Base-by-base conservation (phyloP, 2,329 filamentous ascomycete species). In the Shiraia sp. region DNA sequence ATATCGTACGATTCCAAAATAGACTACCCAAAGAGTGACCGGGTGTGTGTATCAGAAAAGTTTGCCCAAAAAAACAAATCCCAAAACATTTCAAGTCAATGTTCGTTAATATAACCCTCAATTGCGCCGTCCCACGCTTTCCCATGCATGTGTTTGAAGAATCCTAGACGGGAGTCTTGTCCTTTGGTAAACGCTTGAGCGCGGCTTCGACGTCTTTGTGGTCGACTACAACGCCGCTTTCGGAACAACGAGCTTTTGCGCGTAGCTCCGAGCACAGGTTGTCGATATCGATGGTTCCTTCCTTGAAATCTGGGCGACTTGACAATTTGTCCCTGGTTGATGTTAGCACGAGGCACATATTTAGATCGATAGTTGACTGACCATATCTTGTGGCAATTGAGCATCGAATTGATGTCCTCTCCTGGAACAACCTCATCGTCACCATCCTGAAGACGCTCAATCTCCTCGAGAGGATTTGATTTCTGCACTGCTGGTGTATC, bases 191-290 rank as follows among this genome's bases (percentile, higher is more conserved):
- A 36, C 73, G 73, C 59, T 73, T 70, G 38, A 78, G 66, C 4
- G 75, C 74, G 27, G 70, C 81, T 63, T 96, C 87, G 57, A 97
- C 95, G 60, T 97, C 91, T 40, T 83, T 82, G 72, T 95, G 85
- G 49, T 90, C 86, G 16, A 99, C 88, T 13, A 96, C 89, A 10
- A 95, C 89, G 12, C 93, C 92, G 13, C 80, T 86, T 55, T 95
- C 88, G 0, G 90, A 95, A 70, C 93, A 99, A 65, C 92, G 93
- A 43, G 93, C 93, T 75, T 99, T 99, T 68, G 91, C 88, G 52
- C 92, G 88, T 10, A 99, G 81, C 66, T 99, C 91, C 4, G 87
- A 87, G 73, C 93, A 99, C 16, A 99, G 80, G 24, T 86, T 85
- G 64, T 99, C 93, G 34, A 99, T 86, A 55, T 99, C 93, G 53